Percentiles rank a stretch among this genome's conserved stretches.
These are phyloP conservation scores for Mycena leptocephala DNA, from an alignment of 768 basidiomycete genomes.

Conservation along the genomic window DNA sequence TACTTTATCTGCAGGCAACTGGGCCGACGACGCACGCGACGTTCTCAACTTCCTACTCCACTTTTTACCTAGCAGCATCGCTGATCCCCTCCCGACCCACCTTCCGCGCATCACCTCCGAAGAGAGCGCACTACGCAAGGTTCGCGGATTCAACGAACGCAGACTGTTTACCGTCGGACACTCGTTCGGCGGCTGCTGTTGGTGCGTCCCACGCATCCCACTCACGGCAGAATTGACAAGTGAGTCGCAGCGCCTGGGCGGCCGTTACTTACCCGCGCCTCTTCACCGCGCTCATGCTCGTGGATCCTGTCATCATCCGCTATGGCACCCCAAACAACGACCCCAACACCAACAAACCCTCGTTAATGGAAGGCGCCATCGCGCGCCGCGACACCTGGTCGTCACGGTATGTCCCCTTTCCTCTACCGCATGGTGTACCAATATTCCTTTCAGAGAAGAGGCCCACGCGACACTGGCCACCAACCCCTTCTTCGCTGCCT, in stretches of 20 bases:
- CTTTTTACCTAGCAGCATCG: conserved; percentile 69
- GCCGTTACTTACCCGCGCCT: conserved; percentile 75
- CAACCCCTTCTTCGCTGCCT: conserved; percentile 78
- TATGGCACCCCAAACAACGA: conserved; percentile 45
- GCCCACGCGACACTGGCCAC: conserved; percentile 65
- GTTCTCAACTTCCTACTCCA: conserved; percentile 81
- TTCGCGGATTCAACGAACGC: conserved; percentile 66
- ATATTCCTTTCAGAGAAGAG: conserved; percentile 64
- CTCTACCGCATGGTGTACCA: not conserved
- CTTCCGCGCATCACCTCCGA: conserved; percentile 64
- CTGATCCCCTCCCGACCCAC: conserved; percentile 64
- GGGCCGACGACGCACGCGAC: conserved; percentile 86
- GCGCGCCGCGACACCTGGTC: conserved; percentile 75
- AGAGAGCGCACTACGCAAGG: conserved; percentile 59
- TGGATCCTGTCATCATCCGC: conserved; percentile 82
- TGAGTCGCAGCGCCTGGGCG: conserved; percentile 68
- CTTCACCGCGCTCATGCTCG: conserved; percentile 80
- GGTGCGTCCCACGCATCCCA: conserved; percentile 61
- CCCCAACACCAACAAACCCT: conserved; percentile 28
- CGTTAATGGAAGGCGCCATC: conserved; percentile 64
- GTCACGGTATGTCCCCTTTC: conserved; percentile 60
- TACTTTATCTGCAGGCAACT: conserved; percentile 69
- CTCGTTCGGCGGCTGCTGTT: conserved; percentile 87
- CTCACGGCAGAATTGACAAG: not conserved
- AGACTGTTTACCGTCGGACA: conserved; percentile 85